phyloP scores from a whole-genome alignment of 2,329 filamentous ascomycete species.

The Cyphellophora europaea region DNA sequence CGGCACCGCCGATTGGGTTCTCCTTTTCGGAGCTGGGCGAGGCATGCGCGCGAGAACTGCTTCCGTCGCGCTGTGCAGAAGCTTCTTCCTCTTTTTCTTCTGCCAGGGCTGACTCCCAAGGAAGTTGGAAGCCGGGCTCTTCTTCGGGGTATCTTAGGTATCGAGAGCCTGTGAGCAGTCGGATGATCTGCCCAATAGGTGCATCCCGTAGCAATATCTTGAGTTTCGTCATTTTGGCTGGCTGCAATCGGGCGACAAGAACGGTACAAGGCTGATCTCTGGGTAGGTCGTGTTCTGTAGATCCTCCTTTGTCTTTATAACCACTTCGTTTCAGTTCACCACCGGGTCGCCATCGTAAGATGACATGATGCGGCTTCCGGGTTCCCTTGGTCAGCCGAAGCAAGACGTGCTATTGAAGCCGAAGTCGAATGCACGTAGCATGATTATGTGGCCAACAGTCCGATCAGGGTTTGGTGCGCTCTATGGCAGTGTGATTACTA shows the following conservation, averaged over 20 bases:
- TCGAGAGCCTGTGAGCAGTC: slow-evolving; percentile 31
- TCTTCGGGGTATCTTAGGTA: slow-evolving; percentile 38
- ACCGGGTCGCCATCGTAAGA: not conserved
- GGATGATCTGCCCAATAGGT: slow-evolving; percentile 36
- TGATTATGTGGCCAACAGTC: no score
- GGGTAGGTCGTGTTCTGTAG: not conserved
- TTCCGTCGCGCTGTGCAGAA: slow-evolving; percentile 4
- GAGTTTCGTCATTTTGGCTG: not conserved
- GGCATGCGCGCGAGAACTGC: not conserved
- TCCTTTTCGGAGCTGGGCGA: slow-evolving; percentile 1
- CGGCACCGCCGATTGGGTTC: not conserved
- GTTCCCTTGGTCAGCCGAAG: no score
- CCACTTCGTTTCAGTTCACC: not conserved
- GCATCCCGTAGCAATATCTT: slow-evolving; percentile 29
- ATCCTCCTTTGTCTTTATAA: not conserved
- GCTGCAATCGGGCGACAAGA: not conserved
- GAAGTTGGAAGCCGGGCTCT: slow-evolving; percentile 23
- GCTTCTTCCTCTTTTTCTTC: slow-evolving; percentile 12
- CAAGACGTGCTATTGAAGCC: no score
- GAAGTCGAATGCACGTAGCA: no score
- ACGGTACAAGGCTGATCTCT: not conserved
- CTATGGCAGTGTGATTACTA: no score
- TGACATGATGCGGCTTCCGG: no score
- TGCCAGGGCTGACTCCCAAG: slow-evolving; percentile 15
- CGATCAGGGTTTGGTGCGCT: no score